Evolutionary conservation across 1,139 yeast genomes (phyloP), one percentile per base, ranked within the genome.

Genomic region (Geotrichum aggregatum): DNA sequence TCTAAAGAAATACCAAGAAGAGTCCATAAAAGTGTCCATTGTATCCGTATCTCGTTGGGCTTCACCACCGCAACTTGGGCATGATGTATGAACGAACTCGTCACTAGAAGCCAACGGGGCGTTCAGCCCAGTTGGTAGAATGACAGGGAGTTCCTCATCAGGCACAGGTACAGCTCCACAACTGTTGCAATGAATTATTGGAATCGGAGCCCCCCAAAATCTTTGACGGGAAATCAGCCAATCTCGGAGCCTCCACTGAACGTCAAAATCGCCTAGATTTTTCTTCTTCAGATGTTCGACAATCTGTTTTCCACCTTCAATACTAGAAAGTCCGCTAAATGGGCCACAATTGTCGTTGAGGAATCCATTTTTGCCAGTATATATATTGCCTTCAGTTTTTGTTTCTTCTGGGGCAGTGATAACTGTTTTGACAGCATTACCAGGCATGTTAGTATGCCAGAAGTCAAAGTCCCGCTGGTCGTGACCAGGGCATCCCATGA

Each of bases 171-270:
- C 96, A 0, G 83, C 72, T 1, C 98, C 98, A 74, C 98, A 92
- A 3, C 69, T 61, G 7, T 76, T 76, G 71, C 98, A 92, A 62
- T 92, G 95, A 22, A 92, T 74, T 35, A 92, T 87, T 1, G 98
- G 98, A 53, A 92, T 92, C 2, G 98, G 98, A 0, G 98, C 95
- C 28, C 98, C 98, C 98, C 98, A 92, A 66, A 86, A 92, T 55
- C 98, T 73, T 69, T 92, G 98, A 62, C 98, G 79, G 64, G 95
- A 84, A 42, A 92, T 85, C 35, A 92, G 76, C 98, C 98, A 92
- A 65, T 92, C 98, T 59, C 96, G 76, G 33, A 92, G 72, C 61
- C 82, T 78, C 63, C 76, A 84, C 56, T 83, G 84, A 0, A 76
- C 76, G 1, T 78, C 73, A 5, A 63, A 58, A 1, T 68, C 59